These are phyloP conservation scores for Epichloe sibirici DNA, from an alignment of 2,329 filamentous ascomycete genomes.

Conservation along the genomic window DNA sequence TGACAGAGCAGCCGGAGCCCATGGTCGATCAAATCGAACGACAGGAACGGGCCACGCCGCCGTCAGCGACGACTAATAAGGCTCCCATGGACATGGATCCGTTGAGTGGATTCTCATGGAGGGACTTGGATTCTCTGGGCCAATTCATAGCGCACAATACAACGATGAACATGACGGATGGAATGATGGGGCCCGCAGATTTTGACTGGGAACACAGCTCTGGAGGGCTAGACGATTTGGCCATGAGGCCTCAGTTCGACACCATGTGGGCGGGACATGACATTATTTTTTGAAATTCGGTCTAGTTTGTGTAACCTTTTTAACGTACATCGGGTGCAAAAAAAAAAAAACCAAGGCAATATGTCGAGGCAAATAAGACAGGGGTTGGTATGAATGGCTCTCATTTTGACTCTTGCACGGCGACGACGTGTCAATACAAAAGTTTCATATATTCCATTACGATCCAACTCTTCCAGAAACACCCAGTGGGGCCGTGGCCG, in stretches of 20 bases:
- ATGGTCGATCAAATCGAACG: constrained; percentile 11
- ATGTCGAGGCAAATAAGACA: no score
- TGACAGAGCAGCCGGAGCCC: constrained; percentile 14
- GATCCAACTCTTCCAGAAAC: rapidly evolving
- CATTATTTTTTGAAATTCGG: constrained; percentile 9
- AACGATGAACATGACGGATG: constrained; percentile 12
- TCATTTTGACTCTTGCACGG: no score
- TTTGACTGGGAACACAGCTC: constrained; percentile 15
- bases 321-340: not conserved
- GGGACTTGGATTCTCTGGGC: constrained; percentile 46
- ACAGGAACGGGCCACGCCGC: not conserved
- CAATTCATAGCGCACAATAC: constrained; percentile 31
- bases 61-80: not conserved
- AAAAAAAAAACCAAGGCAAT: no score
- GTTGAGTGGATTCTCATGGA: constrained; percentile 48
- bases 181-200: constrained; percentile 14
- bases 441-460: not conserved
- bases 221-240: constrained; percentile 9
- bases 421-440: not conserved
- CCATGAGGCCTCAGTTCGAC: constrained; percentile 11
- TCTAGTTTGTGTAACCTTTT: not conserved
- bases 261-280: constrained; percentile 11
- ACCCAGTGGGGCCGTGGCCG: not conserved
- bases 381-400: not conserved
- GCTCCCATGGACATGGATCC: constrained; percentile 25